phyloP scores from a whole-genome alignment of 805 yeast species.

The Starmerella vitae region DNA sequence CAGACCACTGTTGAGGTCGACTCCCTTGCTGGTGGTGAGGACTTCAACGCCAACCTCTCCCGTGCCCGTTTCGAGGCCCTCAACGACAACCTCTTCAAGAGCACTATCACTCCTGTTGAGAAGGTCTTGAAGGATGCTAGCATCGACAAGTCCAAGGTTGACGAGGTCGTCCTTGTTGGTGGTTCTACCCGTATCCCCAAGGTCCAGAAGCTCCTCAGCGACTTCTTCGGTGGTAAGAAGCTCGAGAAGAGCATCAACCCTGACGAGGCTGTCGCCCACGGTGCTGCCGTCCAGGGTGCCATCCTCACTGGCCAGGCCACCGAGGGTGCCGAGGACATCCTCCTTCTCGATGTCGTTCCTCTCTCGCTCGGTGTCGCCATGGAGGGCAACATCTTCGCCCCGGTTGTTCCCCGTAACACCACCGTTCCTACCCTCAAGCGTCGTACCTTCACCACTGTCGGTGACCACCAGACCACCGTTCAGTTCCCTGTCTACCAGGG shows the following conservation, averaged over 20 bases:
- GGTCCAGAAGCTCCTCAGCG: slow-evolving; percentile 86
- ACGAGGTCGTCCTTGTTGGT: slow-evolving; percentile 94
- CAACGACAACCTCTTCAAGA: slow-evolving; percentile 83
- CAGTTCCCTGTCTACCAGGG: slow-evolving; percentile 99
- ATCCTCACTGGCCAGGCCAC: slow-evolving; percentile 87
- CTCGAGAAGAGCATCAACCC: slow-evolving; percentile 96
- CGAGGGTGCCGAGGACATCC: slow-evolving; percentile 86
- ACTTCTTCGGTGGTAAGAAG: slow-evolving; percentile 93
- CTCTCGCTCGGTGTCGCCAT: slow-evolving; percentile 98
- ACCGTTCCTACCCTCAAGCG: slow-evolving; percentile 98
- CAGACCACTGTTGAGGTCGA: slow-evolving; percentile 95
- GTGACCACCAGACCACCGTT: slow-evolving; percentile 97
- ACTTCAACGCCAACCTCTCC: slow-evolving; percentile 83
- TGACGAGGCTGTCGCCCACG: slow-evolving; percentile 98
- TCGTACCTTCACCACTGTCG: slow-evolving; percentile 97
- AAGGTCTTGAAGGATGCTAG: slow-evolving; percentile 87
- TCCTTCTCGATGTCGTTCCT: slow-evolving; percentile 94
- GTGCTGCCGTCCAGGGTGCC: slow-evolving; percentile 99
- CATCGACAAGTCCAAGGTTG: slow-evolving; percentile 68
- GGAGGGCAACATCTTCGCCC: slow-evolving; percentile 98
- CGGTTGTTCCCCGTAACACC: slow-evolving; percentile 98
- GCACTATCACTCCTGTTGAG: slow-evolving; percentile 88
- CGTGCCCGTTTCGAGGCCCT: slow-evolving; percentile 98
- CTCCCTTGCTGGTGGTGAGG: slow-evolving; percentile 90
- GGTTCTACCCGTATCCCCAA: slow-evolving; percentile 99